These are phyloP conservation scores for Naganishia sp. DNA, from an alignment of 1,284 basidiomycete genomes.

Conservation along the genomic window DNA sequence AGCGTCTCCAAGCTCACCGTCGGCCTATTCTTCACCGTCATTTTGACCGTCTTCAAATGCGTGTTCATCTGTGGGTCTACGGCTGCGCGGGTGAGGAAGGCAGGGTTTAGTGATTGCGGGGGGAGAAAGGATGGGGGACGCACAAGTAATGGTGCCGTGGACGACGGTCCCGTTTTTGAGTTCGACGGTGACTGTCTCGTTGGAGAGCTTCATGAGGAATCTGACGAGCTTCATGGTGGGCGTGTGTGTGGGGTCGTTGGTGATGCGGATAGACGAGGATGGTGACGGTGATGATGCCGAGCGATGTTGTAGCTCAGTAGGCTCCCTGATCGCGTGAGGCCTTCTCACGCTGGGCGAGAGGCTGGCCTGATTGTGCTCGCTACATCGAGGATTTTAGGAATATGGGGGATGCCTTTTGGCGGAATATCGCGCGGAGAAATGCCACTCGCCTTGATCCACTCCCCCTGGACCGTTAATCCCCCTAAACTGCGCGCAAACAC, in stretches of 20 bases:
- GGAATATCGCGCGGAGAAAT: no score
- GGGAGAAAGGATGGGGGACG: neutral
- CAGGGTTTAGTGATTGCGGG: neutral
- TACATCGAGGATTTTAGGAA: no score
- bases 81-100: conserved; percentile 57
- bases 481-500: no score
- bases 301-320: no score
- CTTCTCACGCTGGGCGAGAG: no score
- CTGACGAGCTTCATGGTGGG: conserved; percentile 57
- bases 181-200: conserved; percentile 97
- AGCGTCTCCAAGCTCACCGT: conserved; percentile 71
- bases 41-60: conserved; percentile 93
- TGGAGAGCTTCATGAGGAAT: conserved; percentile 99
- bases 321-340: neutral
- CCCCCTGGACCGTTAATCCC: no score
- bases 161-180: conserved; percentile 96
- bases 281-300: no score
- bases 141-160: conserved; percentile 95
- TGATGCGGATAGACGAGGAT: no score
- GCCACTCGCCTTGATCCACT: neutral
- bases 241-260: conserved; percentile 37
- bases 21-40: conserved; percentile 85
- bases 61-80: conserved; percentile 99
- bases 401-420: no score
- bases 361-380: neutral